Evolutionary conservation across 1,139 yeast species (phyloP).

Genomic region (Suhomyces panamericanus): DNA sequence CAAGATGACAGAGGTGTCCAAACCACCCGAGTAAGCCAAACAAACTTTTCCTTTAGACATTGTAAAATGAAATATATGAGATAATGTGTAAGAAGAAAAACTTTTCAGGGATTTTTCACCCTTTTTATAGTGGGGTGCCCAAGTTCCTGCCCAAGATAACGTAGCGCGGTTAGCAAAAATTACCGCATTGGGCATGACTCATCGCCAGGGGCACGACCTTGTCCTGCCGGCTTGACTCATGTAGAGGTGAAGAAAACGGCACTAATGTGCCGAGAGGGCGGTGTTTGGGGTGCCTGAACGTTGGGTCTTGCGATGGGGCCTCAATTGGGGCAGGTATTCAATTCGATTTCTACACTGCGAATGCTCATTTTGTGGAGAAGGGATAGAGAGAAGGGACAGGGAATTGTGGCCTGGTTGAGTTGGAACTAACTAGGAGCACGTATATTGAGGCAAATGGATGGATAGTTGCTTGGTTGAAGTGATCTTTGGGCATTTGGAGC

Average conservation of each 20-base stretch:
- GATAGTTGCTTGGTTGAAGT: too few relatives aligned
- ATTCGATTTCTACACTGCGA: too few relatives aligned
- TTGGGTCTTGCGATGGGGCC: not conserved
- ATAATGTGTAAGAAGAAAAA: conserved; percentile 15
- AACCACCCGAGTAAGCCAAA: conserved; percentile 98
- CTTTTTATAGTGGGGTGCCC: conserved; percentile 21
- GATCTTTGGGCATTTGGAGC: too few relatives aligned
- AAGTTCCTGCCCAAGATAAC: conserved; percentile 27
- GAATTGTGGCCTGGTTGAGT: too few relatives aligned
- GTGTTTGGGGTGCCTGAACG: not conserved
- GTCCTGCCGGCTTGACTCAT: conserved; percentile 3
- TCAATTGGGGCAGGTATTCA: too few relatives aligned
- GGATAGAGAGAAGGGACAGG: too few relatives aligned
- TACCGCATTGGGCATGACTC: conserved; percentile 43
- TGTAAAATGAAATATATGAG: conserved; percentile 16
- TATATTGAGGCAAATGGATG: too few relatives aligned
- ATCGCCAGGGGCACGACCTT: conserved; percentile 15
- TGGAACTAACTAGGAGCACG: too few relatives aligned
- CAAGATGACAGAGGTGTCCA: conserved; percentile 94
- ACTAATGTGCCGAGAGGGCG: too few relatives aligned
- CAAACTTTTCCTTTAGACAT: conserved; percentile 99
- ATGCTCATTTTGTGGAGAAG: too few relatives aligned
- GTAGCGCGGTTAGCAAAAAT: conserved; percentile 40
- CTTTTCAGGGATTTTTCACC: conserved; percentile 17
- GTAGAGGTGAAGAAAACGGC: not conserved